Conservation (phyloP, 1,284 basidiomycete genomes). For the Malassezia equina region DNA sequence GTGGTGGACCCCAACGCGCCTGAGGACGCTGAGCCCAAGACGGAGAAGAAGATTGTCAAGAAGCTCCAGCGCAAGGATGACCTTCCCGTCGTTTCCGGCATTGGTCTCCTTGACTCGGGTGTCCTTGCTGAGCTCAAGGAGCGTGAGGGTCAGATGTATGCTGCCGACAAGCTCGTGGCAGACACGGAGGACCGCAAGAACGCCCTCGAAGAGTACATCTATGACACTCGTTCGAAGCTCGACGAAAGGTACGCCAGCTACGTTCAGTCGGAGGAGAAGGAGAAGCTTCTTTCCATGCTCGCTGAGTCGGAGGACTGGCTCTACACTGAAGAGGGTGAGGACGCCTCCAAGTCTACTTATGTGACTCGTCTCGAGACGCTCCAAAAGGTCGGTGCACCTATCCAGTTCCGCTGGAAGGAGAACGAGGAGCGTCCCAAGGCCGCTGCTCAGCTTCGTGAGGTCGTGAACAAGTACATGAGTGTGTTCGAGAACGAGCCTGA, state of each 20-base stretch:
- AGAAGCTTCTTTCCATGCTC: conserved; percentile 35
- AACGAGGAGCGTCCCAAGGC: conserved; percentile 44
- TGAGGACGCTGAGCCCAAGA: conserved; percentile 32
- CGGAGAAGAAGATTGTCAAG: conserved; percentile 45
- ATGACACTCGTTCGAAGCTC: conserved; percentile 46
- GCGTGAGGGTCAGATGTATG: conserved; percentile 40
- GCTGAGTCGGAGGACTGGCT: conserved; percentile 46
- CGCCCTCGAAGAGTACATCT: conserved; percentile 47
- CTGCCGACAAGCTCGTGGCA: conserved; percentile 46
- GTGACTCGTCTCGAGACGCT: conserved; percentile 36
- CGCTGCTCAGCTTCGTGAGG: conserved; percentile 39
- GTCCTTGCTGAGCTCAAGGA: conserved; percentile 34
- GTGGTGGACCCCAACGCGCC: conserved; percentile 26
- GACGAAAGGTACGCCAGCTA: conserved; percentile 41
- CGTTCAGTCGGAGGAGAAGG: conserved; percentile 43
- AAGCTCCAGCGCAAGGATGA: conserved; percentile 47
- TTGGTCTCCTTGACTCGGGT: conserved; percentile 18
- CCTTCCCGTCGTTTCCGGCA: conserved; percentile 34
- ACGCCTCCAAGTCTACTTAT: conserved; percentile 44
- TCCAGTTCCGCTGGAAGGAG: conserved; percentile 37
- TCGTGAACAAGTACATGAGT: conserved; percentile 43
- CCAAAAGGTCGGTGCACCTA: conserved; percentile 41
- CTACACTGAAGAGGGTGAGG: conserved; percentile 47
- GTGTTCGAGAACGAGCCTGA: conserved; percentile 41
- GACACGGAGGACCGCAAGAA: conserved; percentile 48